Evolutionary conservation across 192 early-diverging fungal species (phyloP).

Genomic region (Gonapodya prolifera): DNA sequence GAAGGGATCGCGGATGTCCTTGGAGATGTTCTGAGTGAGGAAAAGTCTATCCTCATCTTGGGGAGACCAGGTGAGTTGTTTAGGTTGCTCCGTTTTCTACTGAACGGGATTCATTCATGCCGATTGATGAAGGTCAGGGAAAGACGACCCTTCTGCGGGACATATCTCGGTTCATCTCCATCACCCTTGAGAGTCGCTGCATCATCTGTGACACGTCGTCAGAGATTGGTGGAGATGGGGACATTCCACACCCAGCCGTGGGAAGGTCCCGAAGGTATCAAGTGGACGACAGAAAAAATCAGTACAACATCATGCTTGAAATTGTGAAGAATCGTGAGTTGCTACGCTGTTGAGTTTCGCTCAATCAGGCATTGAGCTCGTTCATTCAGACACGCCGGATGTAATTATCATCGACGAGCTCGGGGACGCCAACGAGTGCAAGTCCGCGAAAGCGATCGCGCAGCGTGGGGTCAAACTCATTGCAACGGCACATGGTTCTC

Average conservation of each 20-base stretch:
- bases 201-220: neutral
- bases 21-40: neutral
- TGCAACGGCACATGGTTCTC: neutral
- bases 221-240: slow-evolving; percentile 3
- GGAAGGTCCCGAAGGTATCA: neutral
- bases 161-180: slow-evolving; percentile 1
- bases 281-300: neutral
- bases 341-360: neutral
- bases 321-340: slow-evolving; percentile 3
- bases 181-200: neutral
- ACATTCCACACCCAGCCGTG: neutral
- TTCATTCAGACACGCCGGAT: neutral
- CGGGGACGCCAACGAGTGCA: neutral
- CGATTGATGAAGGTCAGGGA: neutral
- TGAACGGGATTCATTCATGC: neutral
- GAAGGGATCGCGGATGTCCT: neutral
- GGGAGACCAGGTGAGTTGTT: neutral
- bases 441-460: neutral
- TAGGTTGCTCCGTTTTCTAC: neutral
- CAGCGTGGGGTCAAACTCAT: slow-evolving; percentile 1
- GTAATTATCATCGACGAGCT: slow-evolving; percentile 2
- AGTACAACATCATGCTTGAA: slow-evolving; percentile 6
- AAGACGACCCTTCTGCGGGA: slow-evolving; percentile 3
- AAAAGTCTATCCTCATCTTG: slow-evolving; percentile 3
- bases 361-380: neutral